Percentiles rank a stretch among this genome's conserved stretches.
Evolutionary conservation across 2,329 filamentous ascomycete species (phyloP).

Genomic region (Sclerotinia borealis): DNA sequence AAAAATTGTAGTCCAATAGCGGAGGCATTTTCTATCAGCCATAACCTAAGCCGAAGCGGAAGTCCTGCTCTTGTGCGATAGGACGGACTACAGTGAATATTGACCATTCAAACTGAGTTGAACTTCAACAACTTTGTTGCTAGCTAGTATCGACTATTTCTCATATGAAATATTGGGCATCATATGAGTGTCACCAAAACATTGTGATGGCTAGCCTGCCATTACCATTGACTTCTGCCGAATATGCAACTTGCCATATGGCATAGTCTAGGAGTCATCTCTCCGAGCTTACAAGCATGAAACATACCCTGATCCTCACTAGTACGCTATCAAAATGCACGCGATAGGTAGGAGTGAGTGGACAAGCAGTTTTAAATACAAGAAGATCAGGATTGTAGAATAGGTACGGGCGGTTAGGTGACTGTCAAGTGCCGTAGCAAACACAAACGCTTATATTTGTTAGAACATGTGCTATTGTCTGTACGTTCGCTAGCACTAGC

Average conservation of each 20-base stretch:
- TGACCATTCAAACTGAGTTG: not conserved
- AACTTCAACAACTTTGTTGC: not conserved
- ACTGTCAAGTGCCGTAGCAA: not conserved
- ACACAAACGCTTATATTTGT: not conserved
- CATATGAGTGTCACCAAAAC: not conserved
- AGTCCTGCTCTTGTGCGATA: not conserved
- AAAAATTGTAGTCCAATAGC: too few relatives aligned
- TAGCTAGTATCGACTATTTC: not conserved
- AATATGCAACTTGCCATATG: not conserved
- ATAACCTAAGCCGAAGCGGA: not conserved
- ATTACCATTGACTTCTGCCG: not conserved
- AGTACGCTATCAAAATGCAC: not conserved
- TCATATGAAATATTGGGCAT: too few relatives aligned
- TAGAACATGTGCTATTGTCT: too few relatives aligned
- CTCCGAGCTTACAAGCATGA: not conserved
- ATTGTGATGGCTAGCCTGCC: not conserved
- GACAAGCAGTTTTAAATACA: not conserved
- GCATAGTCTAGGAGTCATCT: not conserved
- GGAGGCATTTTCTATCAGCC: too few relatives aligned
- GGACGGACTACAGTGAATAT: too few relatives aligned
- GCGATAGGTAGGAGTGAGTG: not conserved
- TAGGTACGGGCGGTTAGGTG: not conserved
- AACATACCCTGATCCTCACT: not conserved
- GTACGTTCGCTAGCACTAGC: too few relatives aligned
- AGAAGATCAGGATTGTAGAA: not conserved